phyloP scores from a whole-genome alignment of 345 rosid genomes.

The Brassica juncea region DNA sequence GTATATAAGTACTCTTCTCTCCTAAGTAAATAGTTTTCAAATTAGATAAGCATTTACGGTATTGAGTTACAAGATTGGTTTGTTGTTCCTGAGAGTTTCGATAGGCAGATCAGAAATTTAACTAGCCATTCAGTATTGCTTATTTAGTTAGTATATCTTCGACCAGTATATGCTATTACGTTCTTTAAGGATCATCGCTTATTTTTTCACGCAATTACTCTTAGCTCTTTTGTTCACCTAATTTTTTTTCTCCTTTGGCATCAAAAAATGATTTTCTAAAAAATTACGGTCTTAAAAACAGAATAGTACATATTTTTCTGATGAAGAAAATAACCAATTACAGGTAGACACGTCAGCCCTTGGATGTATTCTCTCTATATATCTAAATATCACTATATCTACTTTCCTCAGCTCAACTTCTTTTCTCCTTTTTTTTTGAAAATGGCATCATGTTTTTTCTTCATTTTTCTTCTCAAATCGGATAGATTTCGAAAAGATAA shows the following conservation, averaged over 20 bases:
- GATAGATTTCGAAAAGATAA: neutral
- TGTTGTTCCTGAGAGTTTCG: conserved; percentile 15
- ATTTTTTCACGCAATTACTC: neutral
- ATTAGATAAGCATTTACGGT: conserved; percentile 18
- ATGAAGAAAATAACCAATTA: conserved; percentile 14
- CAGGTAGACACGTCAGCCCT: conserved; percentile 38
- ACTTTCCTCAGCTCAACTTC: conserved; percentile 22
- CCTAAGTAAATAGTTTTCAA: neutral
- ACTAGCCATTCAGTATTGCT: conserved; percentile 8
- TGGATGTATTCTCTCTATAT: conserved; percentile 16
- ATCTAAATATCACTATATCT: neutral
- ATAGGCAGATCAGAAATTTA: conserved; percentile 8
- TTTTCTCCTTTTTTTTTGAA: neutral
- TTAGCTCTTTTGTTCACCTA: neutral
- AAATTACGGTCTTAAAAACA: neutral
- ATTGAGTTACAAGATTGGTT: conserved; percentile 18
- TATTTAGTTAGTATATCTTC: neutral
- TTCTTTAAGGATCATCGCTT: neutral
- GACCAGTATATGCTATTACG: neutral
- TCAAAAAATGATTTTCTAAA: neutral
- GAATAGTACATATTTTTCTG: neutral
- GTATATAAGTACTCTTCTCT: neutral
- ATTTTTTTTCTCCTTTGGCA: neutral
- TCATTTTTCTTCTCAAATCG: neutral
- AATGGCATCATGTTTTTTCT: neutral